These are phyloP conservation scores for Plasmodium reichenowi DNA, from an alignment of 169 alveolate species.

Conservation along the genomic window DNA sequence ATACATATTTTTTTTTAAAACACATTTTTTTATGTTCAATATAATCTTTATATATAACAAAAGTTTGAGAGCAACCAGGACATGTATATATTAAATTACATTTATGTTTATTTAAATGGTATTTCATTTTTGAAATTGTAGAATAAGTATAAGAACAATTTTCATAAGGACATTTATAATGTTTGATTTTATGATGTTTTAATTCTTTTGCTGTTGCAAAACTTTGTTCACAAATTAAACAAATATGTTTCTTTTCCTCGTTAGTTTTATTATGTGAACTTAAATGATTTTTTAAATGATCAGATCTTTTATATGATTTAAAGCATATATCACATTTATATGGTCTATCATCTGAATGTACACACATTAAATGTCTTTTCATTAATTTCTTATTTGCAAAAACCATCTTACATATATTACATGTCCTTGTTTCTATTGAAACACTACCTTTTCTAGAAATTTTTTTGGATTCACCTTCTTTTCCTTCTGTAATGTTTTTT, in stretches of 20 bases:
- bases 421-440: conserved; percentile 49
- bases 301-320: conserved; percentile 79
- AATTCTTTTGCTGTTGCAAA: conserved; percentile 49
- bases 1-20: conserved; percentile 58
- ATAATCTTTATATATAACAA: conserved; percentile 59
- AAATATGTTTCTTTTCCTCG: conserved; percentile 37
- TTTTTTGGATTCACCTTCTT: conserved; percentile 1
- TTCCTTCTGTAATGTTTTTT: neutral
- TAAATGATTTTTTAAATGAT: conserved; percentile 82
- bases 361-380: conserved; percentile 74
- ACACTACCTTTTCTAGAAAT: conserved; percentile 6
- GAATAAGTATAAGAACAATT: conserved; percentile 67
- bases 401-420: conserved; percentile 54
- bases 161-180: conserved; percentile 75
- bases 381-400: conserved; percentile 72
- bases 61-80: conserved; percentile 38
- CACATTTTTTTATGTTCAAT: conserved; percentile 58
- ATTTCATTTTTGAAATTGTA: conserved; percentile 67
- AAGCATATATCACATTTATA: conserved; percentile 78
- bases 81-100: conserved; percentile 43
- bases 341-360: conserved; percentile 65
- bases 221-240: conserved; percentile 38
- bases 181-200: conserved; percentile 34
- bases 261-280: conserved; percentile 59
- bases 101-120: conserved; percentile 67